Evolutionary conservation across 2,329 filamentous ascomycete genomes (phyloP).

Genomic region (Dactylonectria estremocensis): DNA sequence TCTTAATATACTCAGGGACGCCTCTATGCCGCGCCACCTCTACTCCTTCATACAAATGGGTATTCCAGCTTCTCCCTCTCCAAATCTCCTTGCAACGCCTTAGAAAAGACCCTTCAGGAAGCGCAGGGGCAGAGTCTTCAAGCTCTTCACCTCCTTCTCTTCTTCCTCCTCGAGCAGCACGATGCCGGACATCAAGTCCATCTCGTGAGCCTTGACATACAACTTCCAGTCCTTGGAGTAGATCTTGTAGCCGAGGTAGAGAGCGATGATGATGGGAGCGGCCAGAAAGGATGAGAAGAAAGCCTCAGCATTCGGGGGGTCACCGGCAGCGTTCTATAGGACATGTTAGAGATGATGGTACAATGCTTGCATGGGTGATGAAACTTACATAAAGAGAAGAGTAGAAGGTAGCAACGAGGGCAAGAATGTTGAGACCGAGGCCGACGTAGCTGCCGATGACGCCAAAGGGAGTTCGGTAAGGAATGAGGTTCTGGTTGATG

Average conservation of each 20-base stretch:
- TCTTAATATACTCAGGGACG: slow-evolving; percentile 22
- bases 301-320: slow-evolving; percentile 76
- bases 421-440: slow-evolving; percentile 80
- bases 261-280: slow-evolving; percentile 75
- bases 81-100: slow-evolving; percentile 26
- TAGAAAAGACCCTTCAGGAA: slow-evolving; percentile 42
- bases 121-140: slow-evolving; percentile 65
- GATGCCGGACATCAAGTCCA: slow-evolving; percentile 90
- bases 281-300: slow-evolving; percentile 84
- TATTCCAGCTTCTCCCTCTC: slow-evolving; percentile 38
- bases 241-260: slow-evolving; percentile 84
- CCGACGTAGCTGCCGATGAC: slow-evolving; percentile 87
- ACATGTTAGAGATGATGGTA: not conserved
- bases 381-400: slow-evolving; percentile 57
- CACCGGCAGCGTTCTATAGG: slow-evolving; percentile 61
- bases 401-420: slow-evolving; percentile 92
- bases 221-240: slow-evolving; percentile 72
- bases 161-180: slow-evolving; percentile 85
- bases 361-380: no score
- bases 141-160: slow-evolving; percentile 77
- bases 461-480: slow-evolving; percentile 86
- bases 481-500: slow-evolving; percentile 79
- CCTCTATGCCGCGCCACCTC: slow-evolving; percentile 21
- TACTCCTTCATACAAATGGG: slow-evolving; percentile 36
- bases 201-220: slow-evolving; percentile 77